Evolutionary conservation across 2,329 filamentous ascomycete species (phyloP), one percentile per base, ranked within the genome.

Genomic region (Grosmannia huntii): DNA sequence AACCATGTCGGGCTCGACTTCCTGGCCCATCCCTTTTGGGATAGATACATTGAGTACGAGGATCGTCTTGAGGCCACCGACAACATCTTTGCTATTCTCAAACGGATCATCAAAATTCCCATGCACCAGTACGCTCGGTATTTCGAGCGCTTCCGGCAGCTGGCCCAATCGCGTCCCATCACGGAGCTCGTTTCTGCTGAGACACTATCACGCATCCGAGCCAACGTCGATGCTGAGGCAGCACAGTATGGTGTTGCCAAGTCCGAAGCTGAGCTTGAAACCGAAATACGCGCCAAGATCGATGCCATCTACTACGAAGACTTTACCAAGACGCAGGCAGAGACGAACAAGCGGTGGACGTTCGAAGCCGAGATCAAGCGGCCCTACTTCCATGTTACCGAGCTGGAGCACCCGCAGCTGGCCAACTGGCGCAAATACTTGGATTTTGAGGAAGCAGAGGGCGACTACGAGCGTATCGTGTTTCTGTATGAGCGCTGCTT

Each of bases 31-130:
- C 90, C 90, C 1, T 96, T 99, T 74, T 99, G 94, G 94, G 94
- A 99, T 72, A 97, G 96, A 73, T 99, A 96, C 68, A 83, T 99
- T 63, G 94, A 97, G 69, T 97, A 95, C 67, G 94, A 97, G 70
- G 91, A 96, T 69, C 87, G 91, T 1, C 78, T 92, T 61, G 90
- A 96, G 66, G 84, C 87, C 0, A 82, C 86, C 16, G 89, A 95
- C 62, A 89, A 84, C 66, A 89, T 96, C 57, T 95, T 95, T 65
- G 83, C 82, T 48, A 89, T 99, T 58, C 79, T 96, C 56, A 79
- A 80, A 61, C 88, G 91, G 57, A 81, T 96, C 58, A 87, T 96
- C 57, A 82, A 88, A 66, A 90, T 97, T 57, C 92, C 94, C 0
- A 89, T 96, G 82, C 91, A 97, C 68, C 90, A 96, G 69, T 97